Base-by-base conservation (phyloP, 106 monocot genomes). In the Allium fistulosum region DNA sequence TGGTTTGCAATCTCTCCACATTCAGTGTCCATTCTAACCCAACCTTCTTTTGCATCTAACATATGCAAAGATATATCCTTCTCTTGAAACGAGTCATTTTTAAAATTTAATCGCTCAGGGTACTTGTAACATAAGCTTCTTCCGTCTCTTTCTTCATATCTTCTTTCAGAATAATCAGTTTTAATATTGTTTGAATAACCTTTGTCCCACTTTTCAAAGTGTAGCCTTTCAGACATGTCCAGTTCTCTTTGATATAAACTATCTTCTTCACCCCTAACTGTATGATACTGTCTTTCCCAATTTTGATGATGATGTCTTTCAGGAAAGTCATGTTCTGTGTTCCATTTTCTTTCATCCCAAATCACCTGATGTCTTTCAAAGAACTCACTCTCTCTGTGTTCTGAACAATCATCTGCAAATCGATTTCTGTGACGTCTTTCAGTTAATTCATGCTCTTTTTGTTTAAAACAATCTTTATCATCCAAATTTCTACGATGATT, bases 21-120 rank as follows among this genome's bases (percentile, higher is more conserved):
- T 49, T 48, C 46, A 59, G 49, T 14, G 26, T 72, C 67, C 50
- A 58, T 59, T 16, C 17, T 57, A 37, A 16, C 64, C 11, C 15
- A 16, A 26, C 62, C 45, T 9, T 26, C 51, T 76, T 63, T 53
- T 69, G 47, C 26, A 18, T 68, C 58, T 48, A 15, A 37, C 15
- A 48, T 6, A 48, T 12, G 50, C 17, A n/a, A 48, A 48, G 27
- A 47, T 59, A 49, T 11, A 67, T 67, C 13, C 52, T 53, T 67
- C 11, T 48, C 49, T 13, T 26, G 48, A 67, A 67, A 53, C 26
- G 52, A 51, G 15, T 53, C 26, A 26, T 52, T 51, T 67, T 52
- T 27, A 26, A 27, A 12, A 26, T 51, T 9, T 53, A 27, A 12
- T 26, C 12, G 52, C 22, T 67, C 67, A 13, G 50, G 28, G 15